These are phyloP conservation scores for Malassezia globosa DNA, from an alignment of 1,284 basidiomycete genomes.

Conservation along the genomic window DNA sequence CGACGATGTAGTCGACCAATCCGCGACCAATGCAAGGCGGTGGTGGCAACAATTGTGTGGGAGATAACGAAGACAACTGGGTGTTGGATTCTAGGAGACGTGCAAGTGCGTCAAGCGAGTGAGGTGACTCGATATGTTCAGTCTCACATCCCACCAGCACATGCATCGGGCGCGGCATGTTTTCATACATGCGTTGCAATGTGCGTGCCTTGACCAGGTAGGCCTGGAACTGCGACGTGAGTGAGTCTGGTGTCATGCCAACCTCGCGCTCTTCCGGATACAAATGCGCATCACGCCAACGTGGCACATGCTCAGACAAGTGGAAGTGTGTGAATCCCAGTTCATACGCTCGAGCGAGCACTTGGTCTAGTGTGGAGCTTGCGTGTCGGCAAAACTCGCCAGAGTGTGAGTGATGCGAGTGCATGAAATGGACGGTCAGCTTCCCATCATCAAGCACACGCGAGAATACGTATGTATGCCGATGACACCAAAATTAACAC, in stretches of 20 bases:
- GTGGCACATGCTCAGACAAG: constrained; percentile 85
- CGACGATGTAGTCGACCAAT: constrained; percentile 75
- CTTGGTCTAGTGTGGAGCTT: constrained; percentile 61
- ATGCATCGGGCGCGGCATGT: constrained; percentile 50
- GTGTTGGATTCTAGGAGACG: constrained; percentile 48
- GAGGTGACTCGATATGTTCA: constrained; percentile 65
- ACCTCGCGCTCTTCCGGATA: constrained; percentile 73
- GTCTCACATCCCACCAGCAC: constrained; percentile 87
- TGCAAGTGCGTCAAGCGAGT: constrained; percentile 53
- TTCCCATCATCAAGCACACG: too few species aligned
- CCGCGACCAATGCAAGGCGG: constrained; percentile 16
- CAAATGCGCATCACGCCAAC: constrained; percentile 66
- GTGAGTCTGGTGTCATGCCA: constrained; percentile 50
- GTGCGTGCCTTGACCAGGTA: constrained; percentile 68
- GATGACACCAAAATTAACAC: too few species aligned
- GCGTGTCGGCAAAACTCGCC: constrained; percentile 95
- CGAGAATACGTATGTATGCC: too few species aligned
- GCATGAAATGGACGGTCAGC: too few species aligned
- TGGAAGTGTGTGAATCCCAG: constrained; percentile 74
- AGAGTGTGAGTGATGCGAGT: constrained; percentile 77
- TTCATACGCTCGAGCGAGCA: constrained; percentile 64
- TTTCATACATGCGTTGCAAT: constrained; percentile 51
- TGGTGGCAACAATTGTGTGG: not conserved
- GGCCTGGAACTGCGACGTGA: constrained; percentile 56
- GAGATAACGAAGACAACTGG: not conserved